Percentiles rank a stretch among this genome's conserved stretches.
Evolutionary conservation across 2,329 filamentous ascomycete genomes (phyloP).

Genomic region (Diaporthe humulicola): DNA sequence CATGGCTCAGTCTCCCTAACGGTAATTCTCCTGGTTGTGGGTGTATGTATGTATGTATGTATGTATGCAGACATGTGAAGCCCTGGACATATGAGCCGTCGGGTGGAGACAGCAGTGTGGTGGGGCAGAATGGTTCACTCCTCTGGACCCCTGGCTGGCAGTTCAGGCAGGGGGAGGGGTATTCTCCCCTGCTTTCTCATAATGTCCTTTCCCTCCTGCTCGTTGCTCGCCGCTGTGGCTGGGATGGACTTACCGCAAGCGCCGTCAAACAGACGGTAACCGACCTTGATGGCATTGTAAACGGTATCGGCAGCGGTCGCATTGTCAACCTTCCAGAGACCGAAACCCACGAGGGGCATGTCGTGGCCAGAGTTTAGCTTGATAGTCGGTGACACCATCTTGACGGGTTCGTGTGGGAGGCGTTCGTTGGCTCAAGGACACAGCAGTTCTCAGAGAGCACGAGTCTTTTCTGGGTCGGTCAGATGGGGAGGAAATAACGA

Average conservation of each 20-base stretch:
- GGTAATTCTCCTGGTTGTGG: not conserved
- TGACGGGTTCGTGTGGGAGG: not conserved
- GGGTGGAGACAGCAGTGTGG: conserved; percentile 9
- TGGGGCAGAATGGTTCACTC: not conserved
- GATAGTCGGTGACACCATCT: conserved; percentile 51
- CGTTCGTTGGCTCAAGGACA: not conserved
- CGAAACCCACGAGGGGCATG: conserved; percentile 83
- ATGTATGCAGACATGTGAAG: not conserved
- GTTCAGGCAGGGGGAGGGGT: not conserved
- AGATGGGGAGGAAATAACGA: not conserved
- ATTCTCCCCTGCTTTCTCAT: not conserved
- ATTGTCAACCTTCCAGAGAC: conserved; percentile 87
- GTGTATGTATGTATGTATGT: not conserved
- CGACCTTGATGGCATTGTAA: conserved; percentile 79
- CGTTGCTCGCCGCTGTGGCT: not conserved
- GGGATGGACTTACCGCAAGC: conserved; percentile 66
- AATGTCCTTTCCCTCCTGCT: not conserved
- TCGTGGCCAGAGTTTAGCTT: conserved; percentile 76
- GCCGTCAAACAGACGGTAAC: conserved; percentile 72
- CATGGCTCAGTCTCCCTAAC: not conserved
- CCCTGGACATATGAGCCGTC: not conserved
- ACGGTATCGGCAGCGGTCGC: conserved; percentile 80
- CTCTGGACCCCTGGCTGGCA: not conserved
- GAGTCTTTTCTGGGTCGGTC: not conserved
- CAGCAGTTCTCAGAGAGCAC: not conserved